These are phyloP conservation scores for Rhynchospora pubera DNA, from an alignment of 176 grass and related monocot species.

Conservation along the genomic window DNA sequence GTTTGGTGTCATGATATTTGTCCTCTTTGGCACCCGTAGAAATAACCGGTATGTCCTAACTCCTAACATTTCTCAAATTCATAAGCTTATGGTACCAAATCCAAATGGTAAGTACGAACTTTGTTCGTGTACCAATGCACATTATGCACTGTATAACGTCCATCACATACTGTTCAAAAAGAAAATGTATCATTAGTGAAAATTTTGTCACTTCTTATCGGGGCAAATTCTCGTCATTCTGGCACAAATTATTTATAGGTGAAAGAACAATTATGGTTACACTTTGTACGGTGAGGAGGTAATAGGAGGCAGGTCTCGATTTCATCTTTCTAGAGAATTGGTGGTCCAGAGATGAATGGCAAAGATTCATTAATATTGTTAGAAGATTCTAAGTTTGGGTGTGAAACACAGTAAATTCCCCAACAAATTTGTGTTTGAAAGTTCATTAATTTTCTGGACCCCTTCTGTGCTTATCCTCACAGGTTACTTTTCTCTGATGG, in stretches of 20 bases:
- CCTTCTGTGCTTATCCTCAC: not conserved
- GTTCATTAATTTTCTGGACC: not conserved
- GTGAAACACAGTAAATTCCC: not conserved
- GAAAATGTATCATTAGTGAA: not conserved
- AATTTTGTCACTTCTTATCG: not conserved
- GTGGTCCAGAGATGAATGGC: not conserved
- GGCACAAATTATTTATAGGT: not conserved
- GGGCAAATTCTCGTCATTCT: not conserved
- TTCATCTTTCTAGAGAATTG: not conserved
- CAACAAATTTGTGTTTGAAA: not conserved
- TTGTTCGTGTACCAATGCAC: not conserved
- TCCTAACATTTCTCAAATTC: not conserved
- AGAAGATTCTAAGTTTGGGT: not conserved
- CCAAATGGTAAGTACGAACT: not conserved
- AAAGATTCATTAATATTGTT: not conserved
- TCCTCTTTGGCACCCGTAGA: conserved; percentile 51
- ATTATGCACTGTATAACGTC: not conserved
- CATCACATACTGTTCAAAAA: not conserved
- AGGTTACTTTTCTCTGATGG: not conserved
- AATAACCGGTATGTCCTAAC: conserved; percentile 63
- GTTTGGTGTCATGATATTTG: conserved; percentile 46
- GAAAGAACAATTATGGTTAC: not conserved
- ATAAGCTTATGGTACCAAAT: not conserved
- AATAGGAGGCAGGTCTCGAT: not conserved
- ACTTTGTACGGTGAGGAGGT: not conserved